Conservation (phyloP, 192 early-diverging fungal genomes). For the Pilobolus umbonatus region DNA sequence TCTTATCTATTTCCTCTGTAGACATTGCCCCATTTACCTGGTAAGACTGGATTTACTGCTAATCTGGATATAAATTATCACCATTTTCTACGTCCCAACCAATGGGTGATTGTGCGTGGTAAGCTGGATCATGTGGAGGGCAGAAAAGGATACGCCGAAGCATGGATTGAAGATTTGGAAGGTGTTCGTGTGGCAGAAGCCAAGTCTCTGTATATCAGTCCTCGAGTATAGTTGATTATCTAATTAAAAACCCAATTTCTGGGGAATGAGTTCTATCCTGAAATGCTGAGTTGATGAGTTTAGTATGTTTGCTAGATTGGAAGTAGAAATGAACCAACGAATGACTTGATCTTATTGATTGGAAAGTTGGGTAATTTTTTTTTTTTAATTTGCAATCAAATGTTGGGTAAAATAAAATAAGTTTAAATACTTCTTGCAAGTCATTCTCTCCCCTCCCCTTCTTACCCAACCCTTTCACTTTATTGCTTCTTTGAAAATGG, state of each 20-base stretch:
- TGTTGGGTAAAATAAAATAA: neutral
- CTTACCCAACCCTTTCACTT: conserved; percentile 1
- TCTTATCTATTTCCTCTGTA: neutral
- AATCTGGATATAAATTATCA: conserved; percentile 28
- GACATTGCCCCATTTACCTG: conserved; percentile 22
- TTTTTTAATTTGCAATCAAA: conserved; percentile 4
- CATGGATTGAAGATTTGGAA: conserved; percentile 21
- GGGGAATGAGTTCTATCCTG: no score
- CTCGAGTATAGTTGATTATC: conserved; percentile 4
- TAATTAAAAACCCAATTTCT: conserved; percentile 8
- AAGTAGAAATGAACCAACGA: no score
- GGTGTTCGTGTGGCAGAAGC: conserved; percentile 13
- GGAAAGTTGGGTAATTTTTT: neutral
- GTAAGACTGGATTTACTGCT: conserved; percentile 26
- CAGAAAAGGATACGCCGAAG: conserved; percentile 25
- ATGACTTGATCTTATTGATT: conserved; percentile 4
- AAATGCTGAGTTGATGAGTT: no score
- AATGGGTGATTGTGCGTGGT: conserved; percentile 25
- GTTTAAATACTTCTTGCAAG: neutral
- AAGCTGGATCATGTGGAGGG: conserved; percentile 19
- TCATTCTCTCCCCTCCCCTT: conserved; percentile 12
- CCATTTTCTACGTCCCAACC: conserved; percentile 15
- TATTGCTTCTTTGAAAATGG: conserved; percentile 11
- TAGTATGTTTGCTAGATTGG: neutral
- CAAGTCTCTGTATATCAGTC: conserved; percentile 25